A percentile compares a stretch with the other conserved stretches of the same genome.
Conservation (phyloP, 768 basidiomycete genomes). For the Rhodotorula babjevae region DNA sequence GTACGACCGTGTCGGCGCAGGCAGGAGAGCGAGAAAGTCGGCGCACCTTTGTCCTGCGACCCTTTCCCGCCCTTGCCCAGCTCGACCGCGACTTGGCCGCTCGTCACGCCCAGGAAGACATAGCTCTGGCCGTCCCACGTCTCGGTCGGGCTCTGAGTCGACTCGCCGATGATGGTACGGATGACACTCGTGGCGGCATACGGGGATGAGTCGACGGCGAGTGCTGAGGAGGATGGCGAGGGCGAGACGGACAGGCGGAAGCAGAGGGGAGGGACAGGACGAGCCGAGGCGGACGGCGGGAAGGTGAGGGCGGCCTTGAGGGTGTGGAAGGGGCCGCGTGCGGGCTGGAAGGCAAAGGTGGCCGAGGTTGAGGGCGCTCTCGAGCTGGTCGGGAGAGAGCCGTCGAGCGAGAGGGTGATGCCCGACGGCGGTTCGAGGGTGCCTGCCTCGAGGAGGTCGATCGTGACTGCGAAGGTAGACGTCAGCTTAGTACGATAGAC, state of each 20-base stretch:
- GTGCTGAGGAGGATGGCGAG: too few species aligned
- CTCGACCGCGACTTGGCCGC: slow-evolving; percentile 14
- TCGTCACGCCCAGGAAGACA: slow-evolving; percentile 16
- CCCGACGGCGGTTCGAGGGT: not conserved
- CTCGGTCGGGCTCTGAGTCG: not conserved
- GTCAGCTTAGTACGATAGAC: not conserved
- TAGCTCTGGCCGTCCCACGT: slow-evolving; percentile 23
- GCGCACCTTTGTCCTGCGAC: slow-evolving; percentile 13
- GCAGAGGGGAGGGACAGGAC: not conserved
- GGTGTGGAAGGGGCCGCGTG: slow-evolving; percentile 10
- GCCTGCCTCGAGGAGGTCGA: not conserved
- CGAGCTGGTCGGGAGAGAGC: not conserved
- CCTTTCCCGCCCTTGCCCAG: not conserved
- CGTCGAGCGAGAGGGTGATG: not conserved
- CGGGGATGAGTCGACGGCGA: not conserved
- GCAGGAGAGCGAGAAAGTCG: too few species aligned
- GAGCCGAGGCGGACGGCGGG: not conserved
- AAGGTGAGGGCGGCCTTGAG: slow-evolving; percentile 1
- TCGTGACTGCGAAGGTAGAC: not conserved
- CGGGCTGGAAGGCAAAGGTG: slow-evolving; percentile 21
- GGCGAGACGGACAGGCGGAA: slow-evolving; percentile 12
- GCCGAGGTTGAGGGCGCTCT: not conserved
- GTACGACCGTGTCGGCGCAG: too few species aligned
- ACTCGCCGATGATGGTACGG: not conserved
- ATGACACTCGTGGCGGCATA: not conserved